Percentiles rank a stretch among this genome's conserved stretches.
phyloP scores from a whole-genome alignment of 805 yeast genomes.

The Ogataea zsoltii region DNA sequence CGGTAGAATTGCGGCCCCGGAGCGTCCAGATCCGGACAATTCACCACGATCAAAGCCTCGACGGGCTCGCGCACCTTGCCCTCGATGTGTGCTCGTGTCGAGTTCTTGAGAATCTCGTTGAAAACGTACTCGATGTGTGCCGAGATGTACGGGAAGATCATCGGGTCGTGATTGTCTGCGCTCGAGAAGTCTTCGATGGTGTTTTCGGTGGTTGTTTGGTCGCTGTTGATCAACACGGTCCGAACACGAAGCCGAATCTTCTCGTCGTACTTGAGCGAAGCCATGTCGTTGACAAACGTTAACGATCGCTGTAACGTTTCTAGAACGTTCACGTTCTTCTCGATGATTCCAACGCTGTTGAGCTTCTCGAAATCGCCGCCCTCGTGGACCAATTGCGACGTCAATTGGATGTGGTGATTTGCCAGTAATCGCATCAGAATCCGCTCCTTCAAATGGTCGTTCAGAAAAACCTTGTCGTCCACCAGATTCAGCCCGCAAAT shows the following conservation, averaged over 20 bases:
- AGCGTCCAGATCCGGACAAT: conserved; percentile 27
- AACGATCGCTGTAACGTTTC: conserved; percentile 64
- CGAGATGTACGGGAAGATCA: conserved; percentile 79
- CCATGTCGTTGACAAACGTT: conserved; percentile 78
- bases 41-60: conserved; percentile 45
- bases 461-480: conserved; percentile 50
- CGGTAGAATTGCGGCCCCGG: conserved; percentile 27
- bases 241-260: conserved; percentile 62
- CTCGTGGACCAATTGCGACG: conserved; percentile 42
- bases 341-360: conserved; percentile 63
- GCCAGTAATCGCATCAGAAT: conserved; percentile 85
- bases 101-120: conserved; percentile 83
- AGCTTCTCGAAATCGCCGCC: conserved; percentile 37
- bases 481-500: conserved; percentile 42
- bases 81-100: conserved; percentile 87
- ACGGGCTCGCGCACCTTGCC: conserved; percentile 49
- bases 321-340: conserved; percentile 64
- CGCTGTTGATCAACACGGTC: conserved; percentile 27
- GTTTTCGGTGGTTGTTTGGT: conserved; percentile 33
- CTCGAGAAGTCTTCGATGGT: conserved; percentile 36
- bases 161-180: conserved; percentile 19
- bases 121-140: conserved; percentile 85
- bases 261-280: conserved; percentile 80
- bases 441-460: conserved; percentile 76
- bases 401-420: conserved; percentile 75